A percentile compares a stretch with the other conserved stretches of the same genome.
Conservation (phyloP, 352 stramenopile species). For the Phytophthora idaei region DNA sequence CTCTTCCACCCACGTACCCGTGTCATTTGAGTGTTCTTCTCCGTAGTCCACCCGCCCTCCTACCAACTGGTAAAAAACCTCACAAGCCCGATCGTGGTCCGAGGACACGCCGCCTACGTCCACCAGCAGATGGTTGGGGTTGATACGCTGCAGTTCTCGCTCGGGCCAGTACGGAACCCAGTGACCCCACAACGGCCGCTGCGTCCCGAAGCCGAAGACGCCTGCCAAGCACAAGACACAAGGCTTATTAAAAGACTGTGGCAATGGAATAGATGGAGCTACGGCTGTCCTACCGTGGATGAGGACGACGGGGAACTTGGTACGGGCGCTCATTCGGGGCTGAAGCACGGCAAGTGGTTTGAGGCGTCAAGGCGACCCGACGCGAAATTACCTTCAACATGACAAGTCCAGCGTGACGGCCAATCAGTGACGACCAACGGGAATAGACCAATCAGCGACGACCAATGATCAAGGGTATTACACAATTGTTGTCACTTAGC, state of each 20-base stretch:
- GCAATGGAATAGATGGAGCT: background rate
- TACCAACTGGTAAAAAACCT: conserved; percentile 69
- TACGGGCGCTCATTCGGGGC: conserved; percentile 35
- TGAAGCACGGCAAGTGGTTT: background rate
- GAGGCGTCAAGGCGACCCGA: conserved; percentile 1
- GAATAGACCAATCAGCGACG: too few relatives aligned
- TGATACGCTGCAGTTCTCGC: conserved; percentile 43
- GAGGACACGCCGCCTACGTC: conserved; percentile 68
- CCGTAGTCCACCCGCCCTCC: conserved; percentile 71
- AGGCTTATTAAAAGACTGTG: background rate
- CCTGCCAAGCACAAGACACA: conserved; percentile 23
- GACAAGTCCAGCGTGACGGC: conserved; percentile 7
- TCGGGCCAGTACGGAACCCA: conserved; percentile 68
- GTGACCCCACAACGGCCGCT: conserved; percentile 49
- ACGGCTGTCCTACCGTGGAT: conserved; percentile 50
- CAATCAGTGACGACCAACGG: background rate
- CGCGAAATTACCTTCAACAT: conserved; percentile 9
- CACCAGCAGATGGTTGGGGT: conserved; percentile 63
- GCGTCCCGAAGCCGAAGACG: conserved; percentile 62
- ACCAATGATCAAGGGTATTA: too few relatives aligned
- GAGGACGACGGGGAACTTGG: conserved; percentile 63
- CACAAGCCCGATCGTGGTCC: conserved; percentile 71
- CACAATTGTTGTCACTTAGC: too few relatives aligned
- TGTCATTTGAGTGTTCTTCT: conserved; percentile 41
- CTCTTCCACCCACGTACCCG: conserved; percentile 7